Percentiles rank a stretch among this genome's conserved stretches.
These are phyloP conservation scores for Penicillium sp. DNA, from an alignment of 2,329 filamentous ascomycete species.

Conservation along the genomic window DNA sequence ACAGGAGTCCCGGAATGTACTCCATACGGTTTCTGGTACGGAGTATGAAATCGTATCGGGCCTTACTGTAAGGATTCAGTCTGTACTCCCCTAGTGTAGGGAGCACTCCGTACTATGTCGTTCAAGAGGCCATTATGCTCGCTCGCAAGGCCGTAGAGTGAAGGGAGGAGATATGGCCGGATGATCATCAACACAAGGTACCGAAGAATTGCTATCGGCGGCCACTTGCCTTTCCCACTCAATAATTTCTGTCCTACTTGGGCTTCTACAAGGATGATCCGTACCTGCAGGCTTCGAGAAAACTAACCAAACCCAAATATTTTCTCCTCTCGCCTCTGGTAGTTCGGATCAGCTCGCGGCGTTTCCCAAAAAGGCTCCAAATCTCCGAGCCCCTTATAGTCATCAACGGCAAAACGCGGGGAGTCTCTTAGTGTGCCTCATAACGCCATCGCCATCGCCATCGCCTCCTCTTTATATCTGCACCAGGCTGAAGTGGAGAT, in stretches of 20 bases:
- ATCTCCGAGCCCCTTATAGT: slow-evolving; percentile 2
- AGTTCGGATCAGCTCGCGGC: not conserved
- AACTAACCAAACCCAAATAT: not conserved
- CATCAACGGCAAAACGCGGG: not conserved
- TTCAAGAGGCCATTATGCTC: not conserved
- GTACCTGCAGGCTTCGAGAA: not conserved
- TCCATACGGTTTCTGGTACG: not conserved
- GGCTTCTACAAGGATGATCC: not conserved
- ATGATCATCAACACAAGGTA: not conserved
- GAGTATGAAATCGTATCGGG: not conserved
- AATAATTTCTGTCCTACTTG: not conserved
- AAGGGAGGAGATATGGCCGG: not conserved
- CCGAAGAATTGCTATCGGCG: not conserved
- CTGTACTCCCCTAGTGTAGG: too few relatives aligned
- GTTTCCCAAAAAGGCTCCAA: slow-evolving; percentile 4
- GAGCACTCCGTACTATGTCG: not conserved
- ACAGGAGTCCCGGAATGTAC: not conserved
- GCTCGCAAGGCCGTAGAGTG: not conserved
- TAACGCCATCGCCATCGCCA: not conserved
- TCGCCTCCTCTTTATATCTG: not conserved
- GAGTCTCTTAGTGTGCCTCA: not conserved
- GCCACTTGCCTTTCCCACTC: not conserved
- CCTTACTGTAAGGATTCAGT: not conserved
- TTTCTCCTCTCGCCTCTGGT: not conserved
- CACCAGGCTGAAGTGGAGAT: slow-evolving; percentile 15